Conservation (phyloP, 257 asterid genomes). For the Jasminum sambac region DNA sequence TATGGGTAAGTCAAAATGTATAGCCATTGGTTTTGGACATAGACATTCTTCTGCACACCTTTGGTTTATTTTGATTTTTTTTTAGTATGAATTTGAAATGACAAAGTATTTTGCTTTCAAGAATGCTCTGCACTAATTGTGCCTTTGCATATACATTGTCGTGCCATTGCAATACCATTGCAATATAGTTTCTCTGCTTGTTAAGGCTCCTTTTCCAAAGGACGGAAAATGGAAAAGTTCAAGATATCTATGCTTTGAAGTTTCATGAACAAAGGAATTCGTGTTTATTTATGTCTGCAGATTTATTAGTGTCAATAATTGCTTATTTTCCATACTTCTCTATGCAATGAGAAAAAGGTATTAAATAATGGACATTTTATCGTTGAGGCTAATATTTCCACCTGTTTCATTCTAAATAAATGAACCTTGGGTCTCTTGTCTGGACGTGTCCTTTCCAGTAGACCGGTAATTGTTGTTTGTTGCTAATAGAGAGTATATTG, state of each 20-base stretch:
- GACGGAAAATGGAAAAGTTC: background rate
- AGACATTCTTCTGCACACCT: conserved; percentile 4
- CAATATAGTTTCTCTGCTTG: conserved; percentile 13
- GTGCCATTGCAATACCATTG: conserved; percentile 10
- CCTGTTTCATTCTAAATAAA: background rate
- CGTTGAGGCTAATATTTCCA: background rate
- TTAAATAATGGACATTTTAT: background rate
- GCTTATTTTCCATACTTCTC: background rate
- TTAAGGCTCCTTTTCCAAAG: background rate
- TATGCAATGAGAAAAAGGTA: background rate
- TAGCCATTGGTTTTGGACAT: conserved; percentile 6
- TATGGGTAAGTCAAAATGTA: conserved; percentile 70
- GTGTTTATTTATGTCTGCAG: conserved; percentile 1
- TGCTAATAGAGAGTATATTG: conserved; percentile 11
- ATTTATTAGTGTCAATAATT: background rate
- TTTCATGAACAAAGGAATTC: background rate
- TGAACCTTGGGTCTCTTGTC: conserved; percentile 1
- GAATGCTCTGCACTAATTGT: conserved; percentile 8
- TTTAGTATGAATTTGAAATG: conserved; percentile 4
- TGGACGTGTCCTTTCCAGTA: background rate
- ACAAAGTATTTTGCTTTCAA: conserved; percentile 6
- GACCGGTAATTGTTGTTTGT: background rate
- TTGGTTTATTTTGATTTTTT: conserved; percentile 14
- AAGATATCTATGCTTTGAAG: background rate
- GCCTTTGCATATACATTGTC: conserved; percentile 4